Conservation (phyloP, 2,329 filamentous ascomycete species). For the Alternaria arborescens region DNA sequence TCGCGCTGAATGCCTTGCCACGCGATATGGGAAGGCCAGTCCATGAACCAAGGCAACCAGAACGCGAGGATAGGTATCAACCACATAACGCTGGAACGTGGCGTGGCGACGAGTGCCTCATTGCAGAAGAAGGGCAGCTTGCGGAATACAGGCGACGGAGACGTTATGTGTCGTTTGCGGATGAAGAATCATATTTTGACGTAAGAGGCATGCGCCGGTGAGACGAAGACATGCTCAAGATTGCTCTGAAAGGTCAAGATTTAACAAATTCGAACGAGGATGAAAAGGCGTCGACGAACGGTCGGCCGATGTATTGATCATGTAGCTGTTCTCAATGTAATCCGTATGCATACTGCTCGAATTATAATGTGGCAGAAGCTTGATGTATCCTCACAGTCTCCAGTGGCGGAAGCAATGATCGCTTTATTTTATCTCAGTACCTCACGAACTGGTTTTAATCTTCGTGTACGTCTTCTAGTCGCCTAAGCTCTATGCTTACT, state of each 20-base stretch:
- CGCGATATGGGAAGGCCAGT: neutral
- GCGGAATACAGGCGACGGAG: neutral
- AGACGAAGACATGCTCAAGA: neutral
- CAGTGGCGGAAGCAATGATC: too few relatives aligned
- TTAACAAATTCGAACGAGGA: too few relatives aligned
- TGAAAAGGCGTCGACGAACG: neutral
- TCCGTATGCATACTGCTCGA: fast-evolving
- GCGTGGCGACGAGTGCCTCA: neutral
- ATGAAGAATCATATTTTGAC: neutral
- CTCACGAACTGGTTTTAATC: fast-evolving
- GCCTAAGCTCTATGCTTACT: too few relatives aligned
- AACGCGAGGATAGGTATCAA: neutral
- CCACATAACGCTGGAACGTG: neutral
- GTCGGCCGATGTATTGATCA: neutral
- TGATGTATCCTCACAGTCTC: too few relatives aligned
- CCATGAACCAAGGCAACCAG: neutral
- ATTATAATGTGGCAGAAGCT: fast-evolving
- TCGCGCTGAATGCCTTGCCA: neutral
- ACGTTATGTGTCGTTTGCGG: neutral
- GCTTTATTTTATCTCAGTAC: too few relatives aligned
- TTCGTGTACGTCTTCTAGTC: fast-evolving
- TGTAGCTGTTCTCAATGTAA: fast-evolving
- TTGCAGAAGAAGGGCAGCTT: neutral
- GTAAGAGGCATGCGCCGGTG: neutral
- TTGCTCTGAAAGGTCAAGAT: neutral